Evolutionary conservation across 768 basidiomycete species (phyloP).

Genomic region (Aureoboletus auriporus): DNA sequence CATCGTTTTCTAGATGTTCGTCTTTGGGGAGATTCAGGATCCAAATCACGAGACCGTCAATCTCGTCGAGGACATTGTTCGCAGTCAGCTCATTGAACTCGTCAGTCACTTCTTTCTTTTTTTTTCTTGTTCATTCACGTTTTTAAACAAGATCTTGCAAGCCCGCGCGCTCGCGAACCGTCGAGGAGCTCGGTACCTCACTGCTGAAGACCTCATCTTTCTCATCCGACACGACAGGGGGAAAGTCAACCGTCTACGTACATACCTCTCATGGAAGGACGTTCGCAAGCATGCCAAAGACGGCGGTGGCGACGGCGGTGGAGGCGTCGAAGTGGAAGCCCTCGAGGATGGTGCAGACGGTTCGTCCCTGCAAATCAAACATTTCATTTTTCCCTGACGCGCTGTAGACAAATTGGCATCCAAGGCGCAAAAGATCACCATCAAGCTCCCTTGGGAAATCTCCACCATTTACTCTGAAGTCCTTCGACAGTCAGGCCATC

Average conservation of each 20-base stretch:
- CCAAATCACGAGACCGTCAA: slow-evolving; percentile 84
- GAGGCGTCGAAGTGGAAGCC: slow-evolving; percentile 76
- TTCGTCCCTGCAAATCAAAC: slow-evolving; percentile 25
- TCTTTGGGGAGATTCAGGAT: slow-evolving; percentile 93
- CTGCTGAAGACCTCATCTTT: slow-evolving; percentile 94
- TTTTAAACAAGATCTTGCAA: slow-evolving; percentile 66
- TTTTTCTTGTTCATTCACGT: slow-evolving; percentile 2
- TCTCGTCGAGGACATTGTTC: slow-evolving; percentile 92
- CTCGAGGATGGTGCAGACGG: slow-evolving; percentile 83
- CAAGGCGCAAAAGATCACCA: slow-evolving; percentile 89
- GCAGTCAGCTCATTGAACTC: slow-evolving; percentile 86
- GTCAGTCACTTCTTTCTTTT: slow-evolving; percentile 38
- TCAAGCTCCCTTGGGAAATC: slow-evolving; percentile 96
- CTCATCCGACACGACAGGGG: slow-evolving; percentile 91
- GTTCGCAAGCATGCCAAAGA: slow-evolving; percentile 95
- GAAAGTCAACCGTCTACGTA: slow-evolving; percentile 89
- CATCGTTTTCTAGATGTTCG: slow-evolving; percentile 70
- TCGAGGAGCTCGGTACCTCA: slow-evolving; percentile 79
- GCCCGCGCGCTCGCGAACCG: slow-evolving; percentile 80
- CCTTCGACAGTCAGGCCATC: slow-evolving; percentile 66
- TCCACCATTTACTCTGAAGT: slow-evolving; percentile 89
- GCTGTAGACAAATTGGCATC: slow-evolving; percentile 67
- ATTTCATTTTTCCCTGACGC: not conserved
- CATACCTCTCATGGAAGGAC: slow-evolving; percentile 96
- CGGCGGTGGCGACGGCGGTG: slow-evolving; percentile 76